These are phyloP conservation scores for Eleusine coracana DNA, from an alignment of 176 grass and related monocot species.

Conservation along the genomic window DNA sequence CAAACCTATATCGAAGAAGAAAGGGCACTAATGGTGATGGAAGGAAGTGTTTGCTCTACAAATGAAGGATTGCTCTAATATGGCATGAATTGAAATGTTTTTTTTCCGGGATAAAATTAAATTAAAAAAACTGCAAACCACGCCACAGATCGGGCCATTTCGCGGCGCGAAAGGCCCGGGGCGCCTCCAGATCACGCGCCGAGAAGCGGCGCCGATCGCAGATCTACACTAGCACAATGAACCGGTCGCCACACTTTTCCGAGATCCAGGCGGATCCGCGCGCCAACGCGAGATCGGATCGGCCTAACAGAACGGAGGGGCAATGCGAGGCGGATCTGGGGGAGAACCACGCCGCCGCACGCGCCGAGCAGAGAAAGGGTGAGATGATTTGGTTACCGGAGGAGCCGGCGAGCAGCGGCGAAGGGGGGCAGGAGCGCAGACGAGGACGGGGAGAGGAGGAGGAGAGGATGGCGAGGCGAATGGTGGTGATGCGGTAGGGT, in stretches of 20 bases:
- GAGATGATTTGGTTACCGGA: constrained; percentile 46
- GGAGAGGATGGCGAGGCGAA: not conserved
- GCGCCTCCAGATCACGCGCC: constrained; percentile 33
- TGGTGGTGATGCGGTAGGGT: constrained; percentile 37
- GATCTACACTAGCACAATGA: constrained; percentile 17
- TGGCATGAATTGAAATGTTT: not conserved
- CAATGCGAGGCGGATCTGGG: constrained; percentile 48
- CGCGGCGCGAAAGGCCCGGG: constrained; percentile 10
- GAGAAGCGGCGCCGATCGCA: not conserved
- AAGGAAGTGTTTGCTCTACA: not conserved
- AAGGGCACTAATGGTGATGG: not conserved
- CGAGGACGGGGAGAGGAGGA: not conserved
- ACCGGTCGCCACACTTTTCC: not conserved
- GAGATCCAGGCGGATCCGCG: constrained; percentile 46
- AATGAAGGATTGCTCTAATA: not conserved
- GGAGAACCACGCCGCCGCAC: not conserved
- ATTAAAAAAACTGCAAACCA: not conserved
- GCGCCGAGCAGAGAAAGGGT: not conserved
- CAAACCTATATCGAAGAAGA: not conserved
- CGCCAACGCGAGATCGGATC: constrained; percentile 38
- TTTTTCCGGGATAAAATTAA: not conserved
- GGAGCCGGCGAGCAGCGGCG: constrained; percentile 2
- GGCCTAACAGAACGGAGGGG: constrained; percentile 4
- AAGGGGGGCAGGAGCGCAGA: not conserved
- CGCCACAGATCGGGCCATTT: constrained; percentile 36